phyloP scores from a whole-genome alignment of 148 eudicot genomes.

The Vaccinium corymbosum region DNA sequence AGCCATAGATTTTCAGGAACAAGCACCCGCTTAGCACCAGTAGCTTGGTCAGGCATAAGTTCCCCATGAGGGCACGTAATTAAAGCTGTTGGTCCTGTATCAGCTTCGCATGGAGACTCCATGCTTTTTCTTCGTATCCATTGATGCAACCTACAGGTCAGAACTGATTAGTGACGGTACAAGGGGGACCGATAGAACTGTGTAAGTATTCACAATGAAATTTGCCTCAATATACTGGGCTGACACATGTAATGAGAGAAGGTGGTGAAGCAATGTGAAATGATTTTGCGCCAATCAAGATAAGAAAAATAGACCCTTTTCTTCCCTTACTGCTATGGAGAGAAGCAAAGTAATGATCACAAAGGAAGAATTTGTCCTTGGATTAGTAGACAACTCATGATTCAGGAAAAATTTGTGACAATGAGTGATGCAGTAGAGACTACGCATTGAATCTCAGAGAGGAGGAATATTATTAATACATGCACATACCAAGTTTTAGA shows the following conservation, averaged over 20 bases:
- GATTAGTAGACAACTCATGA: conserved; percentile 6
- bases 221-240: not conserved
- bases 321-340: not conserved
- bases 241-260: not conserved
- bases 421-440: conserved; percentile 3
- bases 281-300: not conserved
- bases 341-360: not conserved
- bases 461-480: not conserved
- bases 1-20: conserved; percentile 90
- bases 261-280: not conserved
- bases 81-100: conserved; percentile 89
- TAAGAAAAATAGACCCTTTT: not conserved
- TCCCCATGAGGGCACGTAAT: conserved; percentile 89
- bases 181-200: not conserved
- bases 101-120: conserved; percentile 81
- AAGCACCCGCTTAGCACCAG: conserved; percentile 78
- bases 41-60: conserved; percentile 80
- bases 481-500: conserved; percentile 77
- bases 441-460: conserved; percentile 1
- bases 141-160: conserved; percentile 69
- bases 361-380: not conserved
- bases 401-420: not conserved
- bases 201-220: not conserved
- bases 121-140: conserved; percentile 77
- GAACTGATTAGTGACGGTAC: conserved; percentile 7